Conservation (phyloP, 1,139 yeast species). For the Nadsonia commutata region DNA sequence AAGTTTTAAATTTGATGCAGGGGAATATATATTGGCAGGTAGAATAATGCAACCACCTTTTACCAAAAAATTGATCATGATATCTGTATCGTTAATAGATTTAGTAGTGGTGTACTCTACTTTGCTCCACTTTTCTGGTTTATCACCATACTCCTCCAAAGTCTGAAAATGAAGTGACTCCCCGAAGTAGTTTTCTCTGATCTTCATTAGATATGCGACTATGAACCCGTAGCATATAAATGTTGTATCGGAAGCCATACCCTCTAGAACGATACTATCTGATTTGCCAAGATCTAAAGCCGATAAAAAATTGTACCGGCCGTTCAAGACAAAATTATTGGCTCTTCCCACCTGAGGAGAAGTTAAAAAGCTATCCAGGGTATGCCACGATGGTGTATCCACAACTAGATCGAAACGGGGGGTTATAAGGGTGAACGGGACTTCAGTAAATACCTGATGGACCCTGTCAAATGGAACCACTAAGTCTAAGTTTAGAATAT, state of each 20-base stretch:
- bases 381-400: conserved; percentile 87
- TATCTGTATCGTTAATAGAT: conserved; percentile 53
- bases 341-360: conserved; percentile 53
- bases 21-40: conserved; percentile 61
- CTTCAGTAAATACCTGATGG: conserved; percentile 39
- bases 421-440: conserved; percentile 41
- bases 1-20: conserved; percentile 46
- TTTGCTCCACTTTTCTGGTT: conserved; percentile 7
- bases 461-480: conserved; percentile 50
- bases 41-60: conserved; percentile 54
- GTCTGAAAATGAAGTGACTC: conserved; percentile 73
- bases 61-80: conserved; percentile 55
- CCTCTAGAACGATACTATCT: conserved; percentile 52
- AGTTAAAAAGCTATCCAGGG: conserved; percentile 55
- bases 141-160: conserved; percentile 57
- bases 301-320: conserved; percentile 50
- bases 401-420: conserved; percentile 47
- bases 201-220: conserved; percentile 56
- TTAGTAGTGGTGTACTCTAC: conserved; percentile 2
- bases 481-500: conserved; percentile 33
- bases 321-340: conserved; percentile 42
- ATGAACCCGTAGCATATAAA: conserved; percentile 68
- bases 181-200: conserved; percentile 84
- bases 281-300: conserved; percentile 49
- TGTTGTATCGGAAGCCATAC: conserved; percentile 52